Base-by-base conservation (phyloP, 2,329 filamentous ascomycete genomes). In the Xylariaceae sp. region DNA sequence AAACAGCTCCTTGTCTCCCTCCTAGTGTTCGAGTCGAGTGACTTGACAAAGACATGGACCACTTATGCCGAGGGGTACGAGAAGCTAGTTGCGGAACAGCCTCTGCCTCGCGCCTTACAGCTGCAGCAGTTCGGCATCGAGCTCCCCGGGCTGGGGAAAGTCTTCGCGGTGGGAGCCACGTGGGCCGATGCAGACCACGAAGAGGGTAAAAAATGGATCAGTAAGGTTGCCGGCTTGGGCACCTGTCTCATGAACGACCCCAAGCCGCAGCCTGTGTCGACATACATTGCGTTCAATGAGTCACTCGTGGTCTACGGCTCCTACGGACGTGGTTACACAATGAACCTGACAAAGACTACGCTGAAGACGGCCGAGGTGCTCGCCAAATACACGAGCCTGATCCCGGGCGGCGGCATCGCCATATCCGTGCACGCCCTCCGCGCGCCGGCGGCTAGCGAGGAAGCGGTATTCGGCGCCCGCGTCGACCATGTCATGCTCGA, bases 401-500 rank as follows among this genome's bases (percentile, higher is more conserved):
- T 52, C 3, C 50, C 52, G 3, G 51, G 55, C 13, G 51, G 49
- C 3, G 53, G 53, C 5, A 48, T 55, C 2, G 44, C 57, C n/a
- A 40, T 60, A 11, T 53, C 48, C 1, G 41, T 62, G 8, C 59
- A 65, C 34, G 52, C 55, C 24, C 53, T 61, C 7, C 50, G 55
- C 4, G 52, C 52, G 3, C 49, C 55, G 3, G 41, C 19, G 4
- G 37, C 37, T 3, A 45, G 44, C 19, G 31, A 35, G n/a, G 33
- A 51, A 5, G 56, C 60, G 0, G 52, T 65, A 2, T 59, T 62
- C 34, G 50, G 52, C 14, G 40, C 52, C 6, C 46, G 59, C 17
- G 42, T 50, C 2, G 53, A 58, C 9, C 62, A 67, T 41, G 54
- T 57, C 32, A 52, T 64, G 45, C n/a, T 66, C 5, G 62, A 67